Conservation (phyloP, 176 grass and related monocot species). For the Bromus sterilis region DNA sequence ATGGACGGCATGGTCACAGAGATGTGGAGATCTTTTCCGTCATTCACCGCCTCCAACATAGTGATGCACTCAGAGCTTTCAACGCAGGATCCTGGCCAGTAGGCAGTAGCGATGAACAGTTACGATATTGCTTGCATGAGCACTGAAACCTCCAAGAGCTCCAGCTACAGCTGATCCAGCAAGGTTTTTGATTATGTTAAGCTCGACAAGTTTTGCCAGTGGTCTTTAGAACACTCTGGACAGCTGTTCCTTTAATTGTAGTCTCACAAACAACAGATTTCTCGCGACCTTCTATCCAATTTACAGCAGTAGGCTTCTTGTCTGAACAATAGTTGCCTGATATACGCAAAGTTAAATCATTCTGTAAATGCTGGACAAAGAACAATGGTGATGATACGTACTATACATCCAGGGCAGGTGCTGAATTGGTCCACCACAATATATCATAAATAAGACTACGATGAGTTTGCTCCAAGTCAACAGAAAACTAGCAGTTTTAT, state of each 20-base stretch:
- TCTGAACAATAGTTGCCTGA: slow-evolving; percentile 79
- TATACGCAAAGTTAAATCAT: background rate
- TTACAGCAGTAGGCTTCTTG: slow-evolving; percentile 74
- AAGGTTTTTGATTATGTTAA: slow-evolving; percentile 72
- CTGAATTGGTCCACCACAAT: background rate
- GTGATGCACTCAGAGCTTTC: slow-evolving; percentile 84
- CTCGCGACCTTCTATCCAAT: slow-evolving; percentile 77
- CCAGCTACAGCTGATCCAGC: slow-evolving; percentile 74
- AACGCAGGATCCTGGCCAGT: slow-evolving; percentile 79
- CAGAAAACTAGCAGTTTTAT: background rate
- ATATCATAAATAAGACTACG: too few species aligned
- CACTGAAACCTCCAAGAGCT: slow-evolving; percentile 69
- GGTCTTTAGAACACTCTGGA: slow-evolving; percentile 58
- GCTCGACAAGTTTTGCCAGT: slow-evolving; percentile 57
- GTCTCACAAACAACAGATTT: slow-evolving; percentile 85
- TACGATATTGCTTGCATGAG: slow-evolving; percentile 81
- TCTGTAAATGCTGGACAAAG: background rate
- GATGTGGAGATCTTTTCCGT: slow-evolving; percentile 52
- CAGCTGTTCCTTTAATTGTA: slow-evolving; percentile 46
- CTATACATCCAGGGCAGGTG: background rate
- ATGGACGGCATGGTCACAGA: slow-evolving; percentile 84
- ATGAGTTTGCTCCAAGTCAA: background rate
- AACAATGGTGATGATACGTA: background rate
- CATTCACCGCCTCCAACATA: slow-evolving; percentile 72
- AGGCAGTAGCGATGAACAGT: slow-evolving; percentile 82